These are phyloP conservation scores for Phytophthora lateralis DNA, from an alignment of 352 stramenopile species.

Conservation along the genomic window DNA sequence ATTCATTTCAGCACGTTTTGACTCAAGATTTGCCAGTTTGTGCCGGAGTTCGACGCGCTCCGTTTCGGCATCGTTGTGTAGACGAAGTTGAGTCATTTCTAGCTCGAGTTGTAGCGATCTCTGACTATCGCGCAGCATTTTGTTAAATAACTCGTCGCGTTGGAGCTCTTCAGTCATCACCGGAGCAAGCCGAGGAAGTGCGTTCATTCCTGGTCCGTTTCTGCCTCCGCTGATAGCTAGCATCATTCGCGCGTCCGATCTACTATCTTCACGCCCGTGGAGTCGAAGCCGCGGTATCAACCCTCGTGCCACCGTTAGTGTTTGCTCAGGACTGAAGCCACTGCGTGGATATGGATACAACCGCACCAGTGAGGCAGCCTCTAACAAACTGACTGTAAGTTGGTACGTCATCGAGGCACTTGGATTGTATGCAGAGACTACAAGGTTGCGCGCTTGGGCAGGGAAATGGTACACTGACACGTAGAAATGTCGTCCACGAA, in stretches of 20 bases:
- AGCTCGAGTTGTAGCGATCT: conserved; percentile 36
- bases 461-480: conserved; percentile 73
- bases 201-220: conserved; percentile 20
- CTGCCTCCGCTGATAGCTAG: conserved; percentile 40
- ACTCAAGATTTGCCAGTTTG: conserved; percentile 23
- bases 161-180: conserved; percentile 23
- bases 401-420: conserved; percentile 42
- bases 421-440: conserved; percentile 58
- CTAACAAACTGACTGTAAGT: conserved; percentile 46
- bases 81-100: conserved; percentile 19
- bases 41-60: conserved; percentile 20
- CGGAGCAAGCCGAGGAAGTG: conserved; percentile 25
- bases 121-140: conserved; percentile 47
- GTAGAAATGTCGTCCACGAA: conserved; percentile 52
- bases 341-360: conserved; percentile 48
- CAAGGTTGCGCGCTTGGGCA: conserved; percentile 57
- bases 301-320: conserved; percentile 41
- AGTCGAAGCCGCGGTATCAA: conserved; percentile 47
- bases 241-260: conserved; percentile 32
- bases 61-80: conserved; percentile 17
- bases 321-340: conserved; percentile 51
- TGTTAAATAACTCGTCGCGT: conserved; percentile 33
- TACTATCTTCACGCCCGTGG: conserved; percentile 22
- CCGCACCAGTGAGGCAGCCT: conserved; percentile 44
- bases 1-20: conserved; percentile 27